These are phyloP conservation scores for Botrytis medusae DNA, from an alignment of 2,329 filamentous ascomycete species.

Conservation along the genomic window DNA sequence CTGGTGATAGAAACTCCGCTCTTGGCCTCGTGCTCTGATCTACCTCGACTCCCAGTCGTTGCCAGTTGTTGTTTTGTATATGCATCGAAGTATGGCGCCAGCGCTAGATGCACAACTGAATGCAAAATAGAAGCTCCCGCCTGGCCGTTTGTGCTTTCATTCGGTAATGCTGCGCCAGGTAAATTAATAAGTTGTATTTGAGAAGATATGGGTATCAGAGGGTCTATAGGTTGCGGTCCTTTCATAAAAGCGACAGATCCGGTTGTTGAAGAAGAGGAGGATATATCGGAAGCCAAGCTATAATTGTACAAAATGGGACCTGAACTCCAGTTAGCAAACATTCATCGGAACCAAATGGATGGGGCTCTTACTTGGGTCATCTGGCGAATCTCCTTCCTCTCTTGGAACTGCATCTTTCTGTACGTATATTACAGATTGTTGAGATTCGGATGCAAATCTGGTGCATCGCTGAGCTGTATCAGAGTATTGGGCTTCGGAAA, in stretches of 20 bases:
- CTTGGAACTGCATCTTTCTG: conserved; percentile 72
- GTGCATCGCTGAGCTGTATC: conserved; percentile 87
- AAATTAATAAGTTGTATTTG: conserved; percentile 94
- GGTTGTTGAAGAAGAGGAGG: conserved; percentile 74
- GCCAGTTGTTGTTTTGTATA: conserved; percentile 81
- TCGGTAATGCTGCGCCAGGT: conserved; percentile 69
- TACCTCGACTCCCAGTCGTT: conserved; percentile 63
- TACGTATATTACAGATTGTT: conserved; percentile 79
- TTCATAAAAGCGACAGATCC: conserved; percentile 89
- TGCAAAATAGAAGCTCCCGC: conserved; percentile 75
- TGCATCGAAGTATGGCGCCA: conserved; percentile 96
- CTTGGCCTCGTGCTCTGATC: conserved; percentile 84
- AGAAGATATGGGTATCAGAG: conserved; percentile 74
- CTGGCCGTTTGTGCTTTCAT: conserved; percentile 64
- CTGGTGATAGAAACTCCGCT: conserved; percentile 96
- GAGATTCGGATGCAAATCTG: conserved; percentile 84
- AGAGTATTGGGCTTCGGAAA: conserved; percentile 67
- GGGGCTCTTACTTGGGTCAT: conserved; percentile 42
- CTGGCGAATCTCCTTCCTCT: conserved; percentile 34
- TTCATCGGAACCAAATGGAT: background rate
- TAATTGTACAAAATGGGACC: conserved; percentile 66
- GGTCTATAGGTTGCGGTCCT: conserved; percentile 82
- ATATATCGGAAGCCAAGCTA: conserved; percentile 77
- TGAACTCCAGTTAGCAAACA: conserved; percentile 42
- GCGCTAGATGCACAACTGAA: conserved; percentile 83